Evolutionary conservation across 1,284 basidiomycete genomes (phyloP).

Genomic region (Boletellus dicymbophilus): DNA sequence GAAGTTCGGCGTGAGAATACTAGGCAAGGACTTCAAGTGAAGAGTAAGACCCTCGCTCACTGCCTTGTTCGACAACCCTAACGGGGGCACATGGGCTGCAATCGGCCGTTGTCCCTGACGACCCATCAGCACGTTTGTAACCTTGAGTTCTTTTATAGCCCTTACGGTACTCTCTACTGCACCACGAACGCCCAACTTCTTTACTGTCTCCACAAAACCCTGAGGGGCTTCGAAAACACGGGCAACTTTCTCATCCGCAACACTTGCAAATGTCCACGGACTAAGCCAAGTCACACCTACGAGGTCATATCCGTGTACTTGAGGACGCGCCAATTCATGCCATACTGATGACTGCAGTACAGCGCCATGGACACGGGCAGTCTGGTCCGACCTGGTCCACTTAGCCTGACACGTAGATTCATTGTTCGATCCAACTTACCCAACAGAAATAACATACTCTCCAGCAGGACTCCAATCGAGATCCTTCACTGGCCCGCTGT

Average conservation of each 20-base stretch:
- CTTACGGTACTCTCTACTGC: conserved; percentile 48
- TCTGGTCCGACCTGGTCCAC: conserved; percentile 75
- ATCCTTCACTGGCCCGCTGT: conserved; percentile 76
- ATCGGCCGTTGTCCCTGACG: conserved; percentile 41
- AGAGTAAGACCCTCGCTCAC: conserved; percentile 51
- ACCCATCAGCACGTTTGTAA: conserved; percentile 8
- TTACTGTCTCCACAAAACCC: conserved; percentile 68
- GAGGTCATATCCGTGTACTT: conserved; percentile 94
- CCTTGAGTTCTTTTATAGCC: neutral
- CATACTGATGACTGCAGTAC: conserved; percentile 47
- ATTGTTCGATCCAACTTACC: conserved; percentile 47
- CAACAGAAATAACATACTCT: conserved; percentile 81
- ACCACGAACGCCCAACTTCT: conserved; percentile 49
- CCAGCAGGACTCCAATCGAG: conserved; percentile 85
- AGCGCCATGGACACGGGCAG: conserved; percentile 81
- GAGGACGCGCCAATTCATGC: conserved; percentile 90
- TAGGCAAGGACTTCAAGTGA: neutral
- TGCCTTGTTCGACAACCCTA: conserved; percentile 75
- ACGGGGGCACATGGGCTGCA: conserved; percentile 74
- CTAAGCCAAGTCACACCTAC: conserved; percentile 79
- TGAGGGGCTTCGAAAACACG: conserved; percentile 89
- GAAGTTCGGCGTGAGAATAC: conserved; percentile 1
- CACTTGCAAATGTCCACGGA: conserved; percentile 78
- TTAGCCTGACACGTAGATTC: conserved; percentile 1
- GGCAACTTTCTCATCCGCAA: conserved; percentile 91